Evolutionary conservation across 2,329 filamentous ascomycete genomes (phyloP).

Genomic region (Cercospora canescens): DNA sequence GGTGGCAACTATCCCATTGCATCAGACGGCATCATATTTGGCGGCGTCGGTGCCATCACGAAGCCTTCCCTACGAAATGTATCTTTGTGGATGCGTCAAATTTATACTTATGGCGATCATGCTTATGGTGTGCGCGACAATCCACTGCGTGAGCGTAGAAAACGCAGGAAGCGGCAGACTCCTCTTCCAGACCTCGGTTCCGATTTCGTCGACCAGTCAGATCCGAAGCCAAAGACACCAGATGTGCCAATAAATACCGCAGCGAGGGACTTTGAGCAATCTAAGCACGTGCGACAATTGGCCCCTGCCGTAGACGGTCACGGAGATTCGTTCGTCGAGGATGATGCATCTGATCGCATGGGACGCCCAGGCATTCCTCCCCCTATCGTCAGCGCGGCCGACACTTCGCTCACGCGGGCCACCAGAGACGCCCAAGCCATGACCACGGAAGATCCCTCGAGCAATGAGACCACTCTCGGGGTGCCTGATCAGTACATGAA

Average conservation of each 20-base stretch:
- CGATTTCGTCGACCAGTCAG: slow-evolving; percentile 11
- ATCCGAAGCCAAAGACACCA: slow-evolving; percentile 1
- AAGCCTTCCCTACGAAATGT: slow-evolving; percentile 70
- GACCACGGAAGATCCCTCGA: slow-evolving; percentile 23
- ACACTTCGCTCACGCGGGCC: slow-evolving; percentile 46
- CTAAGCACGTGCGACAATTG: background rate
- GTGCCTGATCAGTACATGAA: slow-evolving; percentile 53
- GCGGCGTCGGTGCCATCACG: slow-evolving; percentile 74
- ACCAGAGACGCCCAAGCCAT: slow-evolving; percentile 37
- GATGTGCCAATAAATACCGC: slow-evolving; percentile 9
- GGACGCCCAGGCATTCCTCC: slow-evolving; percentile 45
- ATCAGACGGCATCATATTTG: slow-evolving; percentile 83
- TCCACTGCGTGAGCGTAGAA: slow-evolving; percentile 64
- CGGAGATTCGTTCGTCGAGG: background rate
- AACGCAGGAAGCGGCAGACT: slow-evolving; percentile 43
- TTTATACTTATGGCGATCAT: slow-evolving; percentile 80
- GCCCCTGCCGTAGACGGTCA: background rate
- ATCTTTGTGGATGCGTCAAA: slow-evolving; percentile 82
- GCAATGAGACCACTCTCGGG: slow-evolving; percentile 39
- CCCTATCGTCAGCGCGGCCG: slow-evolving; percentile 47
- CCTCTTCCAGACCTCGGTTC: background rate
- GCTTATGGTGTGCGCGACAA: slow-evolving; percentile 85
- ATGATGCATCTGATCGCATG: slow-evolving; percentile 12
- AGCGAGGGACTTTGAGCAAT: slow-evolving; percentile 17
- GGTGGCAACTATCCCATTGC: slow-evolving; percentile 65